Evolutionary conservation across 805 yeast species (phyloP), one percentile per base, ranked within the genome.

Genomic region (Sungouiella thailandica): DNA sequence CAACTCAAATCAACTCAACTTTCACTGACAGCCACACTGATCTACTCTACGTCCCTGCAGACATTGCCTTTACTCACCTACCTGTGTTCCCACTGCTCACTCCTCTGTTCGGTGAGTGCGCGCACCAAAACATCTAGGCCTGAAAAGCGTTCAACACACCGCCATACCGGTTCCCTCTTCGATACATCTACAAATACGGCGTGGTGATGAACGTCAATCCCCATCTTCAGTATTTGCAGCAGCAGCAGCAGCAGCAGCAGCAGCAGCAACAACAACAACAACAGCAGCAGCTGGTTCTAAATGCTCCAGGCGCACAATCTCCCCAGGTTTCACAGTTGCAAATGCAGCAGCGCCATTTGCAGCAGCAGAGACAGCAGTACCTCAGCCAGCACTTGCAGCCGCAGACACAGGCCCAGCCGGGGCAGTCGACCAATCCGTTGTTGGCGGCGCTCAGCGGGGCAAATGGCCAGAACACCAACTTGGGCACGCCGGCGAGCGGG

Each of bases 161-260:
- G n/a, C n/a, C n/a, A n/a, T n/a, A n/a, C n/a, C n/a, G n/a, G n/a
- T n/a, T n/a, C n/a, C n/a, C n/a, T n/a, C n/a, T n/a, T n/a, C n/a
- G n/a, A n/a, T n/a, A n/a, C n/a, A n/a, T n/a, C n/a, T n/a, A n/a
- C n/a, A n/a, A n/a, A n/a, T n/a, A n/a, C n/a, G n/a, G n/a, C n/a
- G n/a, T n/a, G n/a, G n/a, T n/a, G 7, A 65, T 65, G 70, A 65
- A 65, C 49, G 57, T 57, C 29, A 62, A 62, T 37, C 69, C 70
- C 18, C 72, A 65, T 37, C 58, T 64, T 30, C 72, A 62, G 41
- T 64, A 63, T 46, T 53, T 65, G 39, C 71, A 57, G 41, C 65
- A 58, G 45, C 63, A 48, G 43, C 52, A 44, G 26, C 65, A 46
- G 44, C 48, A 45, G 29, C 56, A 40, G 33, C 46, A 40, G 17